Conservation (phyloP, 2,329 filamentous ascomycete species). For the Dryadomyces quercus-mongolicae region DNA sequence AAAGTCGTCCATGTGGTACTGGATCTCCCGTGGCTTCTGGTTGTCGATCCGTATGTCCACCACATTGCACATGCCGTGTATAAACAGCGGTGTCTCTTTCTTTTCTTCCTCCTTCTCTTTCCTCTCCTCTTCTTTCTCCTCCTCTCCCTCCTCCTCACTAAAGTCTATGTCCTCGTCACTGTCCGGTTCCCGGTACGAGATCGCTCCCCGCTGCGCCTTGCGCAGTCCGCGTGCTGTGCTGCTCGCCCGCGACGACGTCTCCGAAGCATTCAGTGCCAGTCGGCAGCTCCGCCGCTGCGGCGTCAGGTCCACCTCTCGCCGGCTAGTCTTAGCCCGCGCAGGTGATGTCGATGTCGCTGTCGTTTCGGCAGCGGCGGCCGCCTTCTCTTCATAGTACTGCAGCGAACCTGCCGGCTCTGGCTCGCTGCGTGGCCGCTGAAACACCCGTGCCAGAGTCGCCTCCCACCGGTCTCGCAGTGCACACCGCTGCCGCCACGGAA, state of each 20-base stretch:
- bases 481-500: slow-evolving; percentile 71
- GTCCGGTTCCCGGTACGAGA: slow-evolving; percentile 32
- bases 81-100: slow-evolving; percentile 16
- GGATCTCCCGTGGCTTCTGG: slow-evolving; percentile 55
- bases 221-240: slow-evolving; percentile 9
- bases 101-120: slow-evolving; percentile 6
- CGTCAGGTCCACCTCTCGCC: not conserved
- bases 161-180: slow-evolving; percentile 30
- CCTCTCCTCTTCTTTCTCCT: not conserved
- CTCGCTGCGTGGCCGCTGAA: slow-evolving; percentile 31
- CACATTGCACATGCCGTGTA: slow-evolving; percentile 59
- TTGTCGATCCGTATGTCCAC: slow-evolving; percentile 68
- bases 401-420: slow-evolving; percentile 14
- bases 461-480: slow-evolving; percentile 71
- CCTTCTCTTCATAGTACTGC: slow-evolving; percentile 6
- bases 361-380: not conserved
- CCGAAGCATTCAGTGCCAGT: slow-evolving; percentile 17
- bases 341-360: not conserved
- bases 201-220: not conserved
- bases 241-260: slow-evolving; percentile 17
- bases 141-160: slow-evolving; percentile 14
- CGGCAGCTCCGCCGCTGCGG: slow-evolving; percentile 22
- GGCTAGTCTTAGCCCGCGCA: not conserved
- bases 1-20: slow-evolving; percentile 63
- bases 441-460: slow-evolving; percentile 54